Evolutionary conservation across 208 protist genomes (phyloP), one percentile per base, ranked within the genome.

Genomic region (Wallacemonas sp.): DNA sequence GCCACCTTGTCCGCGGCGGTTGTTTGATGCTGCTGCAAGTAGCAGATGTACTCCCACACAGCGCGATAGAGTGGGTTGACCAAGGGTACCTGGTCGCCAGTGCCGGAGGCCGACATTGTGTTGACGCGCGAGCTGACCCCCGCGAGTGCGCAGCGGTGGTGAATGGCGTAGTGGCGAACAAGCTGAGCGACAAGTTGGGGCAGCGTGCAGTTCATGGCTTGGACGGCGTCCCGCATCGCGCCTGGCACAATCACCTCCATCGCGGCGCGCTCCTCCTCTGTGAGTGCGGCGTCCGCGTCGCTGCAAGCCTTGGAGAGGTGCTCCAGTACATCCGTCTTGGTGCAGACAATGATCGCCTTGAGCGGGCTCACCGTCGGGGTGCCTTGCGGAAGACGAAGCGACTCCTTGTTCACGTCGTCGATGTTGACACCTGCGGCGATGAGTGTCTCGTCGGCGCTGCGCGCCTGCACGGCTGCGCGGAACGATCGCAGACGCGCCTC

Each of bases 51-150:
- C 41, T 48, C 29, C 89, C 89, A 95, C 11, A 95, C 39, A 0
- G 66, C 76, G 33, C 74, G 75, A 61, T 85, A 92, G 49, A 93
- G 89, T 0, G 86, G 89, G 61, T 93, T 84, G 27, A 91, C 78
- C 24, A 90, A 69, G 2, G 74, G 38, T 1, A 68, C 56, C 47
- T 80, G 75, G 41, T 74, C 74, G 47, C 57, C 70, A 29, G 71
- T 56, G 11, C 44, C 64, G 34, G 71, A 72, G 9, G 67, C 68
- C 1, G 76, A 66, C 26, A 76, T 80, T 24, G 83, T 88, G 65
- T 84, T 85, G 14, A 95, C 82, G 26, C 78, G 82, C 24, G 70
- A 75, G 27, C 86, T 82, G 16, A 85, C 60, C 32, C 76, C 77
- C 0, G 76, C 85, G 11, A 92, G 70, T 2, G 75, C 82, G 62